Percentiles rank a stretch among this genome's conserved stretches.
Evolutionary conservation across 345 rosid genomes (phyloP).

Genomic region (Mercurialis annua): DNA sequence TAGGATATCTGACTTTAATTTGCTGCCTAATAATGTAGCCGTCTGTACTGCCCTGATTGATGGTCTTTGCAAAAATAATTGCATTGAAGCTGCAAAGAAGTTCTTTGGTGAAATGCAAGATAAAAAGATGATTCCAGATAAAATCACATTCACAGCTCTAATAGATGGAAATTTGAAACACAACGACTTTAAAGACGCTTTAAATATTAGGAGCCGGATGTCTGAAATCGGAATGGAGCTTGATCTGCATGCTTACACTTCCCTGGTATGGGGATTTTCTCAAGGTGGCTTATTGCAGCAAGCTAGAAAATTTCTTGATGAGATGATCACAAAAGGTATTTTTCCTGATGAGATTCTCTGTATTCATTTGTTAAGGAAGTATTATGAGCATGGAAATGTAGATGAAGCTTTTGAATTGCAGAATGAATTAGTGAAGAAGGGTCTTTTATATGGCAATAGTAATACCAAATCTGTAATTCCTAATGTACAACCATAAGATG

Average conservation of each 20-base stretch:
- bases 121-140: slow-evolving; percentile 48
- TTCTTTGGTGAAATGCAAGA: slow-evolving; percentile 48
- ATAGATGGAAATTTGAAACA: slow-evolving; percentile 64
- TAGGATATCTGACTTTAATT: slow-evolving; percentile 40
- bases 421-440: slow-evolving; percentile 43
- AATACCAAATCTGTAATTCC: slow-evolving; percentile 32
- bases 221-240: slow-evolving; percentile 55
- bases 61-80: slow-evolving; percentile 63
- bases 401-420: slow-evolving; percentile 51
- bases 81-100: slow-evolving; percentile 46
- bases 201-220: slow-evolving; percentile 47
- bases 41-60: slow-evolving; percentile 68
- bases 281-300: slow-evolving; percentile 48
- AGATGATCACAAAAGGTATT: slow-evolving; percentile 57
- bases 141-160: slow-evolving; percentile 50
- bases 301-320: slow-evolving; percentile 52
- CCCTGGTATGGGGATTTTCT: slow-evolving; percentile 57
- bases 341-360: slow-evolving; percentile 61
- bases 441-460: slow-evolving; percentile 28
- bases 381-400: slow-evolving; percentile 47
- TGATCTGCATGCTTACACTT: slow-evolving; percentile 65
- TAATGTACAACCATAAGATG: slow-evolving; percentile 23
- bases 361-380: slow-evolving; percentile 49
- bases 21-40: slow-evolving; percentile 59
- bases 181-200: slow-evolving; percentile 47